Conservation (phyloP, 2,329 filamentous ascomycete species). For the Trichoderma arundinaceum region DNA sequence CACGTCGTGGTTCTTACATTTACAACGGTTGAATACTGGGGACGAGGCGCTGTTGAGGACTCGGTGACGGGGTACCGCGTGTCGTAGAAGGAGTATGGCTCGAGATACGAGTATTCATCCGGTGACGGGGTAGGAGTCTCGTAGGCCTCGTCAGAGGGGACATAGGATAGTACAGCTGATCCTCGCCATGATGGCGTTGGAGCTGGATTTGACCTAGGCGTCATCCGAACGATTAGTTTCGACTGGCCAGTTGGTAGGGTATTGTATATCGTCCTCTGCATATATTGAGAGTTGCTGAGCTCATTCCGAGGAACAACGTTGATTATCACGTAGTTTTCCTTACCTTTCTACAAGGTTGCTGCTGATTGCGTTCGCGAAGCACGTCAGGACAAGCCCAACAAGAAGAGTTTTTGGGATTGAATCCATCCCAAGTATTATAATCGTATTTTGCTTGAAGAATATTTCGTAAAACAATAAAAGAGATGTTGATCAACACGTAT, state of each 20-base stretch:
- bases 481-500: too few species aligned
- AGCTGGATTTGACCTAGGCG: neutral
- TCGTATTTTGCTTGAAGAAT: neutral
- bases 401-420: slow-evolving; percentile 1
- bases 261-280: neutral
- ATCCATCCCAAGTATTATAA: neutral
- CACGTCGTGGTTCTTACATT: slow-evolving; percentile 15
- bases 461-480: neutral
- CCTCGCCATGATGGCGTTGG: slow-evolving; percentile 13
- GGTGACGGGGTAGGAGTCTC: neutral
- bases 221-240: neutral
- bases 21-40: slow-evolving; percentile 16
- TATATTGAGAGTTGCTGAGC: neutral
- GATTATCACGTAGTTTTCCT: neutral
- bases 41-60: slow-evolving; percentile 8
- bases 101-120: slow-evolving; percentile 2
- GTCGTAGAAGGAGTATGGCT: slow-evolving; percentile 7
- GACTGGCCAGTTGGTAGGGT: neutral
- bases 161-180: neutral
- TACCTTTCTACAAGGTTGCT: slow-evolving; percentile 3
- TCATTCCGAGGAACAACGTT: too few species aligned
- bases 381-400: slow-evolving; percentile 13
- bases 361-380: slow-evolving; percentile 4
- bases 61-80: neutral
- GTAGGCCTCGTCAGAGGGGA: neutral